Evolutionary conservation across 169 alveolate species (phyloP).

Genomic region (Cryptosporidium canis): DNA sequence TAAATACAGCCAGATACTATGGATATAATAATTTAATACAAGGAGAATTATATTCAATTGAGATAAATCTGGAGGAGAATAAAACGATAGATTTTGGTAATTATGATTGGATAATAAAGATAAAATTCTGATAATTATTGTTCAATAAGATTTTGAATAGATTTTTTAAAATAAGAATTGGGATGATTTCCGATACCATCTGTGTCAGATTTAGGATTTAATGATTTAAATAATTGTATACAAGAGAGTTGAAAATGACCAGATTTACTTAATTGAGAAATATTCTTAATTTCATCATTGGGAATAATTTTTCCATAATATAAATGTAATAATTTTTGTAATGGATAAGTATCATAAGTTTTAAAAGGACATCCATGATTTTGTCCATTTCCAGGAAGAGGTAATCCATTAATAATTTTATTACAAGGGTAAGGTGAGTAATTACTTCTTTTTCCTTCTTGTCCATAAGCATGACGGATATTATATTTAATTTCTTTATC

Average conservation of each 20-base stretch:
- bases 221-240: conserved; percentile 84
- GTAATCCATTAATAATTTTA: conserved; percentile 86
- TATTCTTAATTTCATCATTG: conserved; percentile 79
- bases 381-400: conserved; percentile 88
- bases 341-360: conserved; percentile 74
- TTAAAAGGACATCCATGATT: conserved; percentile 95
- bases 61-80: neutral
- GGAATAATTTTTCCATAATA: conserved; percentile 72
- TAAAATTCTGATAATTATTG: neutral
- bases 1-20: neutral
- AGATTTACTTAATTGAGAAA: conserved; percentile 79
- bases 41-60: conserved; percentile 11
- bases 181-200: conserved; percentile 93
- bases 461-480: conserved; percentile 92
- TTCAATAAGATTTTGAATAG: neutral
- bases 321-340: conserved; percentile 72
- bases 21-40: neutral
- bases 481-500: conserved; percentile 90
- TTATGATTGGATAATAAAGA: conserved; percentile 43
- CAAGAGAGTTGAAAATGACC: conserved; percentile 89
- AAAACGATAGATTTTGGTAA: conserved; percentile 7
- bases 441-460: conserved; percentile 91
- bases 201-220: conserved; percentile 84
- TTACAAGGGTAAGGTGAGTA: conserved; percentile 91
- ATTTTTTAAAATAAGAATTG: conserved; percentile 79